Conservation (phyloP, 768 basidiomycete species). For the Pulveroboletus ravenelii region DNA sequence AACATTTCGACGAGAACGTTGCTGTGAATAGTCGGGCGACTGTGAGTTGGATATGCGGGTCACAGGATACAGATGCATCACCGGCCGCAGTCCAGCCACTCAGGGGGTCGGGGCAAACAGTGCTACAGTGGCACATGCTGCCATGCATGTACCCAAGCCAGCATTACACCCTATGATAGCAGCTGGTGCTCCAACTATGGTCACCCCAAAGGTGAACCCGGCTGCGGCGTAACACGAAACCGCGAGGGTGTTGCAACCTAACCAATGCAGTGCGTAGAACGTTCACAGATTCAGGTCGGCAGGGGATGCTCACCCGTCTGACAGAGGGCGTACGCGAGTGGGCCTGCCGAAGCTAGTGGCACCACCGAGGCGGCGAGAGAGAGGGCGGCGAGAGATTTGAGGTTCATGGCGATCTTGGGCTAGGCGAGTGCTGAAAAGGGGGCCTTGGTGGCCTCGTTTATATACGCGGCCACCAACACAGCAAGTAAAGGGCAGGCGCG, state of each 20-base stretch:
- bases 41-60: background rate
- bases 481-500: constrained; percentile 1
- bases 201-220: constrained; percentile 21
- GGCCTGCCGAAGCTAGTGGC: constrained; percentile 14
- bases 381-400: constrained; percentile 18
- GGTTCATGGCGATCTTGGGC: constrained; percentile 17
- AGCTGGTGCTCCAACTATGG: constrained; percentile 17
- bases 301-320: constrained; percentile 18
- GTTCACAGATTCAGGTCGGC: background rate
- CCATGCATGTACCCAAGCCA: constrained; percentile 24
- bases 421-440: background rate
- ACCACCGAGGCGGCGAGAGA: constrained; percentile 12
- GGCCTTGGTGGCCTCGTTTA: background rate
- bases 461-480: background rate
- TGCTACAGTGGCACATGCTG: constrained; percentile 15
- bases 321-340: constrained; percentile 17
- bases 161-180: constrained; percentile 21
- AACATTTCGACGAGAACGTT: background rate
- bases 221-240: constrained; percentile 24
- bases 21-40: background rate
- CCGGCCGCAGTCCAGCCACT: background rate
- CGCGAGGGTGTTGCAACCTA: constrained; percentile 24
- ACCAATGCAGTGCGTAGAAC: background rate
- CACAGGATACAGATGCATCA: background rate
- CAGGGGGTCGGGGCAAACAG: constrained; percentile 24